Evolutionary conservation across 192 early-diverging fungal genomes (phyloP), one percentile per base, ranked within the genome.

Genomic region (Dispira simplex): DNA sequence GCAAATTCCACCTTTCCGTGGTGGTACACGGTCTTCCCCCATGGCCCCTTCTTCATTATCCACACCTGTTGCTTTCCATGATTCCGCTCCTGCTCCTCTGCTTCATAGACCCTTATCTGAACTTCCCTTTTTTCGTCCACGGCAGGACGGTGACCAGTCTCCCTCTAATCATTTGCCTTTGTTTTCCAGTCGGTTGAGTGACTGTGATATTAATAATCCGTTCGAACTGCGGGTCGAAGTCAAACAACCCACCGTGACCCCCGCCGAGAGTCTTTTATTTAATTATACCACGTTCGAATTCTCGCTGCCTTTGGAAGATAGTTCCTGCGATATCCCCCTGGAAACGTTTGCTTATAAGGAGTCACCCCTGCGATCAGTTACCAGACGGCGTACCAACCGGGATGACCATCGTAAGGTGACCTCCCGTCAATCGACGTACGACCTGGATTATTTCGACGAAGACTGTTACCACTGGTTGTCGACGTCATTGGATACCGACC

Each of bases 1-100:
- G 58, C 58, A 60, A 44, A 60, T 60, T 27, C 58, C 58, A 43
- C 27, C 32, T 27, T 60, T 43, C 54, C 54, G 54, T 3, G n/a
- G 54, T 18, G 48, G 18, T 21, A 9, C 54, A 26, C 25, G 23
- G 25, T 13, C 12, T 1, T 13, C 18, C 18, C 18, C 54, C 23
- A 26, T 26, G 54, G 12, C 3, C 54, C 18, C 54, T 26, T 56
- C 16, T 0, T 0, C 8, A 3, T 3, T 56, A 3, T 26, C 3
- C 54, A 27, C 18, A 56, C 54, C 16, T 8, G 25, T 20, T 25
- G 20, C n/a, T 3, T 3, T 26, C 3, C 25, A 20, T 13, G 3
- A 23, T 3, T 26, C n/a, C 3, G 23, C n/a, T 3, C 48, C 48
- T 51, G 16, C 9, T 23, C 18, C 48, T 20, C 48, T 8, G 9